Evolutionary conservation across 192 early-diverging fungal species (phyloP).

Genomic region (Phycomyces nitens): DNA sequence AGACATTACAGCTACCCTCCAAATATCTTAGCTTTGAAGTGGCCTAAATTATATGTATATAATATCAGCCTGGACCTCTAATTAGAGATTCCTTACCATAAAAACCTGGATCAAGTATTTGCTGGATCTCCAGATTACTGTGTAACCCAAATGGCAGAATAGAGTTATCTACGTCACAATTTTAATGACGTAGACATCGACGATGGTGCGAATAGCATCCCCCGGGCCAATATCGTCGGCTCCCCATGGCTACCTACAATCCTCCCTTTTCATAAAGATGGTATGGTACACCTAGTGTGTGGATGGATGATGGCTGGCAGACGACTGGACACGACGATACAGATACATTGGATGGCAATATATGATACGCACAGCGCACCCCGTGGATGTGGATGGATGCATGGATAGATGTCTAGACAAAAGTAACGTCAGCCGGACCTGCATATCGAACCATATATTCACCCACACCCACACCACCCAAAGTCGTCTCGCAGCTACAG

Average conservation of each 20-base stretch:
- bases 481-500: no score
- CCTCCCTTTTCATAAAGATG: conserved; percentile 14
- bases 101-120: no score
- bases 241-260: background rate
- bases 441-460: background rate
- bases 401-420: conserved; percentile 4
- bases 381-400: background rate
- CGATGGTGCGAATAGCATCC: background rate
- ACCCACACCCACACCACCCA: background rate
- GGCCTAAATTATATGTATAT: no score
- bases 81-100: no score
- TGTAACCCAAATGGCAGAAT: background rate
- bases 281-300: conserved; percentile 5
- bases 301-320: background rate
- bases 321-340: background rate
- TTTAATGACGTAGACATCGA: background rate
- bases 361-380: no score
- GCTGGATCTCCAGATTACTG: background rate
- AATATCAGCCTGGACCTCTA: no score
- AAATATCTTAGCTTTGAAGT: no score
- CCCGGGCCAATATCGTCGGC: background rate
- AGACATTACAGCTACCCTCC: no score
- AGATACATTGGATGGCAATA: background rate
- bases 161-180: background rate
- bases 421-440: background rate